Conservation (phyloP, 371 early-diverging fungal genomes). For the Cladochytrium tenue region DNA sequence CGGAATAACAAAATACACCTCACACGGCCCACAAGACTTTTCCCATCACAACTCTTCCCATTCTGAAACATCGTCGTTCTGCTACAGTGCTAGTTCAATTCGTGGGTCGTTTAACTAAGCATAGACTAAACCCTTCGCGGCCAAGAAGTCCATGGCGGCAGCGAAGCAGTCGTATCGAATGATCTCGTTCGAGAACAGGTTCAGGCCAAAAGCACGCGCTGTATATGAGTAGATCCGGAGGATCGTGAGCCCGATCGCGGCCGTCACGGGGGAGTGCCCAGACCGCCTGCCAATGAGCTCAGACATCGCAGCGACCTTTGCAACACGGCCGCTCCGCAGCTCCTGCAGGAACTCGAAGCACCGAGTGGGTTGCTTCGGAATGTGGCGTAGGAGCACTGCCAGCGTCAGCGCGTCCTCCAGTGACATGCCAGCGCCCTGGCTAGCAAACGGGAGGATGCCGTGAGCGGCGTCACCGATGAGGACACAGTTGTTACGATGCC, state of each 20-base stretch:
- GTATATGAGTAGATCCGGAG: not conserved
- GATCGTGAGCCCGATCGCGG: not conserved
- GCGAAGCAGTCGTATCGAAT: not conserved
- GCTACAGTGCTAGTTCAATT: too few relatives aligned
- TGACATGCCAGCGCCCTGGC: conserved; percentile 26
- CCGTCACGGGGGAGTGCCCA: not conserved
- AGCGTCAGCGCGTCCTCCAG: conserved; percentile 21
- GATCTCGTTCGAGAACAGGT: not conserved
- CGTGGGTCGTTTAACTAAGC: too few relatives aligned
- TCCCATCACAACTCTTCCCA: too few relatives aligned
- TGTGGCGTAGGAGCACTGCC: not conserved
- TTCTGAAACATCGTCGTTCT: too few relatives aligned
- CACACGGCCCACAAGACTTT: too few relatives aligned
- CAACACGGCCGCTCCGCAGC: not conserved
- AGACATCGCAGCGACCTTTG: not conserved
- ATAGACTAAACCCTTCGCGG: not conserved
- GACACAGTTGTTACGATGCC: not conserved
- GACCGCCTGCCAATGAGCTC: not conserved
- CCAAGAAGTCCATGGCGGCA: not conserved
- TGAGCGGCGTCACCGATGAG: conserved; percentile 23
- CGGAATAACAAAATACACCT: too few relatives aligned
- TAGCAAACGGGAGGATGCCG: conserved; percentile 21
- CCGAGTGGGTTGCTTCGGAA: not conserved
- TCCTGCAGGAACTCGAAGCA: not conserved
- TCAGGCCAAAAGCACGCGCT: not conserved